Conservation (phyloP, 768 basidiomycete species). For the Suillus lakei region DNA sequence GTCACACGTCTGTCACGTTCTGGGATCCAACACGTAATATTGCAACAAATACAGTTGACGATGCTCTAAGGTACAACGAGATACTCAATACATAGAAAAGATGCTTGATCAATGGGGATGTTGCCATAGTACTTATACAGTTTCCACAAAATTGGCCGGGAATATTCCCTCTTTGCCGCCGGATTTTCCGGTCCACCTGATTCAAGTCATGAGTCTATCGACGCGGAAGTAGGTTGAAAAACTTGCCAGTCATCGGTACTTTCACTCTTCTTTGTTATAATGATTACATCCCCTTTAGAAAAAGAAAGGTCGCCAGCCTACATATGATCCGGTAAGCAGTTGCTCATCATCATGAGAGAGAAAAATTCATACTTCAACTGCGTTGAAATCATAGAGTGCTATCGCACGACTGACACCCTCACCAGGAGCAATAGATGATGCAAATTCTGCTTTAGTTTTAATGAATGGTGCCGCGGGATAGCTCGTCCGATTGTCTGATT, state of each 20-base stretch:
- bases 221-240: slow-evolving; percentile 7
- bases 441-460: slow-evolving; percentile 54
- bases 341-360: neutral
- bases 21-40: neutral
- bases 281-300: slow-evolving; percentile 75
- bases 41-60: neutral
- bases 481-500: slow-evolving; percentile 10
- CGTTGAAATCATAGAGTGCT: slow-evolving; percentile 74
- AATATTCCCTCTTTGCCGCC: slow-evolving; percentile 68
- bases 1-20: neutral
- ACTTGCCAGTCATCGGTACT: slow-evolving; percentile 77
- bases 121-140: slow-evolving; percentile 38
- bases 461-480: slow-evolving; percentile 37
- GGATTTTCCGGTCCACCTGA: slow-evolving; percentile 81
- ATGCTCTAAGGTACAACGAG: neutral
- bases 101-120: slow-evolving; percentile 2
- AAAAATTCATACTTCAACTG: slow-evolving; percentile 60
- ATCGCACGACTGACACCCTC: slow-evolving; percentile 76
- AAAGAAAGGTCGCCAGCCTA: slow-evolving; percentile 79
- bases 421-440: slow-evolving; percentile 49
- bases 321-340: slow-evolving; percentile 12
- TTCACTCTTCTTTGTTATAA: slow-evolving; percentile 68
- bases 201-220: neutral
- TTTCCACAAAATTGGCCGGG: slow-evolving; percentile 85
- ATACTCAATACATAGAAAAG: slow-evolving; percentile 7